Base-by-base conservation (phyloP, 371 early-diverging fungal genomes). In the Nematocida sp. region DNA sequence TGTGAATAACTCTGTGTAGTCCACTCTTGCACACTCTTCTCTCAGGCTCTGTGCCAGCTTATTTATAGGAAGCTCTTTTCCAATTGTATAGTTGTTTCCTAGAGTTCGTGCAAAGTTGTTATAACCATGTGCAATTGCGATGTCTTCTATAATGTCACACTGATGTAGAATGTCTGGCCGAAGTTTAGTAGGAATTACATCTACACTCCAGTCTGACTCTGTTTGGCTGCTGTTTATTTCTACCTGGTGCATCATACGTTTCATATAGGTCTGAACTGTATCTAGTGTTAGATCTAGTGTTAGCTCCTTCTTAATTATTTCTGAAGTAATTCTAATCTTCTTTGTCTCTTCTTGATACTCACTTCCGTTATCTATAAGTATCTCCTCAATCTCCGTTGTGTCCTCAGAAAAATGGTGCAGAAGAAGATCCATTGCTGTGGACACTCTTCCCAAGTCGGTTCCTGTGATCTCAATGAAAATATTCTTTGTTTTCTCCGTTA, bases 401-500 rank as follows among this genome's bases (percentile, higher is more conserved):
- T 87, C 86, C 46, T 84, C 81, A 76, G 92, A 83, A 62, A 87
- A 88, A 45, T 58, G 71, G 54, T 74, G 72, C 25, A 85, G 25
- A 46, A 88, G 18, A 18, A 84, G 45, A 57, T 84, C 80, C 40
- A 88, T 62, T 20, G 85, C 78, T 9, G 69, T 81, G 52, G 84
- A 75, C 4, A 86, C 87, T 70, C 82, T 84, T 55, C 72, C 25
- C 78, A 92, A 84, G 87, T 97, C 96, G 27, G 94, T 95, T 15
- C 95, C 96, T 13, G 99, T 98, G 85, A 93, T 91, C 88, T 99
- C 99, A 84, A 99, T 93, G 82, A 99, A 92, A 58, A 99, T 92
- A 84, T 98, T 96, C 89, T 92, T 94, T 56, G 99, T 98, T 40
- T 92, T 88, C 72, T 92, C 86, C 39, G 91, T 91, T 86, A 99